Evolutionary conservation across 371 early-diverging fungal genomes (phyloP).

Genomic region (Thermomucor indicae-seudaticae): DNA sequence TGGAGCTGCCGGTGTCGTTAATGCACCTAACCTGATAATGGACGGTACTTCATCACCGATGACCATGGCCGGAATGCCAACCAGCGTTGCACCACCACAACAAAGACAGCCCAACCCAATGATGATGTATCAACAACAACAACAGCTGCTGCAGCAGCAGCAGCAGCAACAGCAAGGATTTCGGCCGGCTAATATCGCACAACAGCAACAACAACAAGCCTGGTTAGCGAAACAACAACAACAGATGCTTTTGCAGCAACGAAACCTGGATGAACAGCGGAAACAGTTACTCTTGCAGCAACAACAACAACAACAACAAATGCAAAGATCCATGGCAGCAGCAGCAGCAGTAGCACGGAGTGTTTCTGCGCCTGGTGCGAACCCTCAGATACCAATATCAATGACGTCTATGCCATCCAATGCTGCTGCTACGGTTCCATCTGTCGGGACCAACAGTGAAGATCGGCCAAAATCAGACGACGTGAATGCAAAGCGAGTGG

Average conservation of each 20-base stretch:
- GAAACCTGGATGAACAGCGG: neutral
- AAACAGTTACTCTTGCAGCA: slow-evolving; percentile 5
- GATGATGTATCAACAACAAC: slow-evolving; percentile 2
- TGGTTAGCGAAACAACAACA: slow-evolving; percentile 23
- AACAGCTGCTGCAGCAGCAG: neutral
- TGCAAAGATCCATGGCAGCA: slow-evolving; percentile 2
- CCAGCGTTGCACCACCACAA: neutral
- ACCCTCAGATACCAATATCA: neutral
- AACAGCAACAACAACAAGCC: slow-evolving; percentile 2
- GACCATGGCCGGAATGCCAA: neutral
- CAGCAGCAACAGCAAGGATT: neutral
- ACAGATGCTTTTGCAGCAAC: slow-evolving; percentile 3
- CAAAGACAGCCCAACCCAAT: slow-evolving; percentile 1
- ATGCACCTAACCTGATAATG: too few relatives aligned
- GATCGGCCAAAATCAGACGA: slow-evolving; percentile 7
- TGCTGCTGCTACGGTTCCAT: neutral
- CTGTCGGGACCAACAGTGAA: slow-evolving; percentile 6
- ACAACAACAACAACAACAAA: neutral
- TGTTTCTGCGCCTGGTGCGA: neutral
- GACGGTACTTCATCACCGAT: too few relatives aligned
- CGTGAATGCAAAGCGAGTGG: slow-evolving; percentile 23
- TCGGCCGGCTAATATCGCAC: slow-evolving; percentile 1
- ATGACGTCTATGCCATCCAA: neutral
- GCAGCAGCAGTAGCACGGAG: slow-evolving; percentile 5
- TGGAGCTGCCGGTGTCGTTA: too few relatives aligned